Conservation (phyloP, 805 yeast genomes). For the Dipodascopsis tothii region DNA sequence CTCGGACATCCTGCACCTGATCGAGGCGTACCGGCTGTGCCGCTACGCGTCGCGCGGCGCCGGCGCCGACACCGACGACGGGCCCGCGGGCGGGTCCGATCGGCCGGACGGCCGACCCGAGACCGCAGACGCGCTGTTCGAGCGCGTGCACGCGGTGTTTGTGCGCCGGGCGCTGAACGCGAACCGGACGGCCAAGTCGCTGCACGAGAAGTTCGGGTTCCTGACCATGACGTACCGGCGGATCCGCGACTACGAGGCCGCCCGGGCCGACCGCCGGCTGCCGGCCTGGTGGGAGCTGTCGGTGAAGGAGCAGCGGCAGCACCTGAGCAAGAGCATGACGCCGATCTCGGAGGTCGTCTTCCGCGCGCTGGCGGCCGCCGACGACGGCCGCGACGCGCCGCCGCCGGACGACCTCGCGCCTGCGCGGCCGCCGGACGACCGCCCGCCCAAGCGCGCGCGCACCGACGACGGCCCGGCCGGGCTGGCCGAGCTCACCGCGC, state of each 20-base stretch:
- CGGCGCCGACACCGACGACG: not conserved
- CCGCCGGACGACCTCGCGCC: not conserved
- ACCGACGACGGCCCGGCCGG: not conserved
- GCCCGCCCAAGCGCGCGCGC: not conserved
- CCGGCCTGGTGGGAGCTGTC: slow-evolving; percentile 12
- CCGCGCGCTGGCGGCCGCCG: slow-evolving; percentile 8
- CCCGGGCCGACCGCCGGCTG: slow-evolving; percentile 2
- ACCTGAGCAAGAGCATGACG: slow-evolving; percentile 12
- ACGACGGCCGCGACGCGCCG: not conserved
- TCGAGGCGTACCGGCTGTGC: slow-evolving; percentile 12
- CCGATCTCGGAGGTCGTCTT: slow-evolving; percentile 13
- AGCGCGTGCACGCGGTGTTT: slow-evolving; percentile 11
- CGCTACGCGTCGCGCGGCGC: not conserved
- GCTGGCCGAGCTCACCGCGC: slow-evolving; percentile 7
- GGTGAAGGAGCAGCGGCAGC: slow-evolving; percentile 12
- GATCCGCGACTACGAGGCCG: slow-evolving; percentile 13
- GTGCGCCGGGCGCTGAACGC: slow-evolving; percentile 8
- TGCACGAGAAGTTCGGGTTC: slow-evolving; percentile 17
- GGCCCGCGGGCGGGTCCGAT: too few relatives aligned
- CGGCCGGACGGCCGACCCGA: slow-evolving; percentile 3
- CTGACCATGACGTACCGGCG: slow-evolving; percentile 12
- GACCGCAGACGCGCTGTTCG: slow-evolving; percentile 11
- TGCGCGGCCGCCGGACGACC: not conserved
- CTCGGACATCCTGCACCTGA: slow-evolving; percentile 8
- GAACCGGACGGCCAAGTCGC: slow-evolving; percentile 14